phyloP scores from a whole-genome alignment of 371 early-diverging fungal genomes.

The Mortierella polycephala region DNA sequence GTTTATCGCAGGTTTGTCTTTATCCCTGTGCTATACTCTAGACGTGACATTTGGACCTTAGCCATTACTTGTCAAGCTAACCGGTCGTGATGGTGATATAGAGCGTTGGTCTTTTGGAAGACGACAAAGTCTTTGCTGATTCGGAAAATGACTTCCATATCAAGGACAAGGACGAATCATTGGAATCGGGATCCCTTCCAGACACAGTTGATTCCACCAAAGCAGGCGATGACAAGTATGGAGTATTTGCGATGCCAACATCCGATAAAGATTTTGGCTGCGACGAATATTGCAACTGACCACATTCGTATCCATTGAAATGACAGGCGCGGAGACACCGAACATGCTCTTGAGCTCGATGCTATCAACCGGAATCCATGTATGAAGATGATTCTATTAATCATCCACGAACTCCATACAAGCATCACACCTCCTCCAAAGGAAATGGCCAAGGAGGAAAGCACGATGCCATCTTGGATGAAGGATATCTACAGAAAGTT shows the following conservation, averaged over 20 bases:
- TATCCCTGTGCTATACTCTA: neutral
- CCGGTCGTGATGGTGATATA: neutral
- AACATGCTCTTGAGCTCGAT: slow-evolving; percentile 61
- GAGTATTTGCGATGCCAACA: neutral
- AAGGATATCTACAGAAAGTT: slow-evolving; percentile 58
- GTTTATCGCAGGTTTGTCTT: slow-evolving; percentile 43
- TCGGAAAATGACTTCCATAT: neutral
- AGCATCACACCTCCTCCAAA: slow-evolving; percentile 55
- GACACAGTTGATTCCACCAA: slow-evolving; percentile 8
- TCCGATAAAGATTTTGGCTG: neutral
- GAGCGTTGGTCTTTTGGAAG: slow-evolving; percentile 50
- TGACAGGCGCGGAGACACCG: slow-evolving; percentile 10
- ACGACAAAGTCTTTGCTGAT: slow-evolving; percentile 17
- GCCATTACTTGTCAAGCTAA: too few relatives aligned
- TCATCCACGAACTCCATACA: slow-evolving; percentile 63
- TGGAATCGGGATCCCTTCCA: neutral
- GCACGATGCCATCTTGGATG: slow-evolving; percentile 77
- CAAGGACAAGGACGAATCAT: neutral
- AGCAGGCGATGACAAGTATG: slow-evolving; percentile 1
- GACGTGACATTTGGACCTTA: neutral
- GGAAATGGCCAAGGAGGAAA: slow-evolving; percentile 38
- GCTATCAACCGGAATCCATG: slow-evolving; percentile 68
- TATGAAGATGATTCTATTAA: slow-evolving; percentile 62
- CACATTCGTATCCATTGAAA: neutral
- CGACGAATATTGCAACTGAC: neutral